Percentiles rank a stretch among this genome's conserved stretches.
phyloP scores from a whole-genome alignment of 805 yeast genomes.

The Suhomyces emberorum region DNA sequence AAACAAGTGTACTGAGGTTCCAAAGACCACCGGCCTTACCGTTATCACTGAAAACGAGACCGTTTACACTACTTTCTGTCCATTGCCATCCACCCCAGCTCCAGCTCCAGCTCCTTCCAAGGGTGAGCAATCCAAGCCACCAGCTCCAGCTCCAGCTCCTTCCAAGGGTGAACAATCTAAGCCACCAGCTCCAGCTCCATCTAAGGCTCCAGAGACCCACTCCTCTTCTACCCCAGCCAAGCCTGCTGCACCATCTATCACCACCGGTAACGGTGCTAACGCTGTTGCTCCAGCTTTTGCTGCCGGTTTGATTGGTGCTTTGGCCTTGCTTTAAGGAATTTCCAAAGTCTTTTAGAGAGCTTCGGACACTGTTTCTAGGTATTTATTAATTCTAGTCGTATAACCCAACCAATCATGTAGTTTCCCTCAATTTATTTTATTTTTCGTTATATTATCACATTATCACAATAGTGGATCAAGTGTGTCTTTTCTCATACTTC shows the following conservation, averaged over 20 bases:
- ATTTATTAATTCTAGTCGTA: too few species aligned
- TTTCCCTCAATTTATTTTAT: too few species aligned
- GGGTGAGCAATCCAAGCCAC: conserved; percentile 5
- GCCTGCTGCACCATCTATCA: conserved; percentile 10
- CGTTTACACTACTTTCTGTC: conserved; percentile 42
- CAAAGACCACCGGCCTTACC: conserved; percentile 15
- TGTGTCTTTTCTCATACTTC: too few species aligned
- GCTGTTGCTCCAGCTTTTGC: conserved; percentile 7
- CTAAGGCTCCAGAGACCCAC: conserved; percentile 5
- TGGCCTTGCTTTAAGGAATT: conserved; percentile 9
- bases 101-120: conserved; percentile 9
- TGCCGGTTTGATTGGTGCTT: conserved; percentile 16
- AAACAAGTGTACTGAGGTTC: conserved; percentile 22
- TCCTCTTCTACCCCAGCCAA: background rate
- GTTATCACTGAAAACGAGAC: conserved; percentile 36
- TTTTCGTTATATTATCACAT: too few species aligned
- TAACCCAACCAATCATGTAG: too few species aligned
- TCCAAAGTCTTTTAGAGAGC: too few species aligned
- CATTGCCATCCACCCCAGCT: conserved; percentile 11
- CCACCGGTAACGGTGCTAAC: background rate
- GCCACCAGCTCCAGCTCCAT: conserved; percentile 8
- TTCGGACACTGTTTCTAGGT: too few species aligned
- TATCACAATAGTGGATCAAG: too few species aligned
- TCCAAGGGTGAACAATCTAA: conserved; percentile 4
- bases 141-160: conserved; percentile 3